Conservation (phyloP, 2,329 filamentous ascomycete genomes). For the Talaromyces sp. region DNA sequence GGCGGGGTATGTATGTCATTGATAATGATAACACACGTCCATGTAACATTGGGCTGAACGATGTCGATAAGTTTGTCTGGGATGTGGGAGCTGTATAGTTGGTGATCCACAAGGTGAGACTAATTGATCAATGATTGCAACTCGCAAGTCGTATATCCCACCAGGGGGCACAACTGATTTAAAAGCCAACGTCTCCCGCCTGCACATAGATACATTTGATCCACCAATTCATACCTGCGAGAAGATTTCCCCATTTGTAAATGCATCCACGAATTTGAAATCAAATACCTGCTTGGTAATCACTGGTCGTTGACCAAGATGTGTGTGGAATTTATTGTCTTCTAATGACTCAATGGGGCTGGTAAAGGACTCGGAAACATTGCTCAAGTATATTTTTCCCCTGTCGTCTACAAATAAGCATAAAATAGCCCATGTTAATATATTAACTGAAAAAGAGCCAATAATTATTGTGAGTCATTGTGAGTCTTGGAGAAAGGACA, state of each 20-base stretch:
- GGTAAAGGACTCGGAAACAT: background rate
- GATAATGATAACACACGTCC: background rate
- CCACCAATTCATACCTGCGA: background rate
- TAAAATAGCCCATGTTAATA: background rate
- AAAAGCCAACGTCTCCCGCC: background rate
- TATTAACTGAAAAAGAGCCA: background rate
- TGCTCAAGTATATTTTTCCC: background rate
- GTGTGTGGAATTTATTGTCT: background rate
- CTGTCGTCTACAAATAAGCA: background rate
- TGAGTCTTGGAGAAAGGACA: background rate
- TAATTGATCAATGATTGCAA: background rate
- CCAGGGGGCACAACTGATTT: background rate
- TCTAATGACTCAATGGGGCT: background rate
- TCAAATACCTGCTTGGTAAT: background rate
- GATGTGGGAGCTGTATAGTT: background rate
- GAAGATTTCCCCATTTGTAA: background rate
- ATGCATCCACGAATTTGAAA: background rate
- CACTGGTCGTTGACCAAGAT: background rate
- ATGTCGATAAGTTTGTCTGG: background rate
- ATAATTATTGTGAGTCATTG: background rate
- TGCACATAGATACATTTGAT: background rate
- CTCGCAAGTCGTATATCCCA: background rate
- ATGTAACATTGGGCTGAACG: background rate
- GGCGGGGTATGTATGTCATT: background rate
- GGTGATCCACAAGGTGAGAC: background rate